Percentiles rank a stretch among this genome's conserved stretches.
These are phyloP conservation scores for Trichocladium uniseriatum DNA, from an alignment of 495 filamentous ascomycete genomes.

Conservation along the genomic window DNA sequence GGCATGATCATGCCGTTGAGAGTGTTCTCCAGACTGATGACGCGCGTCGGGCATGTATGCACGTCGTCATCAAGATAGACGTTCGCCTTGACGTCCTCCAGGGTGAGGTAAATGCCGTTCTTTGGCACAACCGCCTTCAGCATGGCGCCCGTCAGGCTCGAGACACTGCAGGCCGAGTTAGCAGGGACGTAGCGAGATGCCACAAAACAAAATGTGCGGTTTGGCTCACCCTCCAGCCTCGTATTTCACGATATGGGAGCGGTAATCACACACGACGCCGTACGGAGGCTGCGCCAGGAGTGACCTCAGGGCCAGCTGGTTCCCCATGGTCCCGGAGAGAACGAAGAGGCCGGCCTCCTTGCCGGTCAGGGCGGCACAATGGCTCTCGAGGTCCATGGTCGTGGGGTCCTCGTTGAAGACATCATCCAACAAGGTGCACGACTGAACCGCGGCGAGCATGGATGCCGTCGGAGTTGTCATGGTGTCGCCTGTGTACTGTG, in stretches of 20 bases:
- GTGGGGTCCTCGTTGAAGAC: conserved; percentile 77
- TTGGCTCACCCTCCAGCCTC: conserved; percentile 59
- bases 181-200: neutral
- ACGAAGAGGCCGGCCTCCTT: conserved; percentile 71
- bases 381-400: conserved; percentile 60
- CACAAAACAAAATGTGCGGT: neutral
- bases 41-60: conserved; percentile 60
- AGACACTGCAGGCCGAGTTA: conserved; percentile 29
- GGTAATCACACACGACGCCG: conserved; percentile 57
- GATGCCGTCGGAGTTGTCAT: conserved; percentile 75
- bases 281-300: conserved; percentile 63
- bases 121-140: conserved; percentile 48
- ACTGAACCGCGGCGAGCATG: conserved; percentile 62
- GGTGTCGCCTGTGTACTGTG: conserved; percentile 52
- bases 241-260: conserved; percentile 56
- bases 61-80: conserved; percentile 40
- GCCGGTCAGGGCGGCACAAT: conserved; percentile 58
- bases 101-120: conserved; percentile 64
- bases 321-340: conserved; percentile 85
- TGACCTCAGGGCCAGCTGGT: conserved; percentile 62
- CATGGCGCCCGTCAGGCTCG: conserved; percentile 50
- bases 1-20: conserved; percentile 72
- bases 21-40: conserved; percentile 83
- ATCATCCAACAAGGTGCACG: conserved; percentile 62
- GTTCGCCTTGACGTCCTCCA: conserved; percentile 58